Conservation (phyloP, 371 early-diverging fungal genomes). For the Mortierella sp. region DNA sequence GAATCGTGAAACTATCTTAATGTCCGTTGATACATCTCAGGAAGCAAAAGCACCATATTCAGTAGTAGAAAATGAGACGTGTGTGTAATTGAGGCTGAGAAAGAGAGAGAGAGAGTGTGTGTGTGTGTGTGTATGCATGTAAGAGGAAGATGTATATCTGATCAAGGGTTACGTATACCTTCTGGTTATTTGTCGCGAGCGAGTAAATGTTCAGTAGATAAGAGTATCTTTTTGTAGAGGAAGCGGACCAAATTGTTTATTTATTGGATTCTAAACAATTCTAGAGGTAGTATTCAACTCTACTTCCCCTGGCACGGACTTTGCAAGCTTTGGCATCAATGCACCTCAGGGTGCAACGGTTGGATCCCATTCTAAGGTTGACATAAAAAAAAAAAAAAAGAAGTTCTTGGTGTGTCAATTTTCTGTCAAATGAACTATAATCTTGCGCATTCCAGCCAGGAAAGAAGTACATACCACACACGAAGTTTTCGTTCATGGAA, state of each 20-base stretch:
- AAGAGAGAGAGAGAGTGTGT: neutral
- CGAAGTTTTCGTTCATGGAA: conserved; percentile 57
- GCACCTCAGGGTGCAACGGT: conserved; percentile 21
- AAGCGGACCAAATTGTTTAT: neutral
- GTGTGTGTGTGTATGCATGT: neutral
- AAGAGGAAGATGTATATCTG: neutral
- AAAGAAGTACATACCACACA: conserved; percentile 24
- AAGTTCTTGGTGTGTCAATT: neutral
- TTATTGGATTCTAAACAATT: neutral
- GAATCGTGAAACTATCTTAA: neutral
- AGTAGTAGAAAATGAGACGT: too few species aligned
- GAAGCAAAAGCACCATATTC: neutral
- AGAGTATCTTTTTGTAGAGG: too few species aligned
- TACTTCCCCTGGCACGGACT: too few species aligned
- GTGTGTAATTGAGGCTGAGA: too few species aligned
- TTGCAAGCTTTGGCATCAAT: neutral
- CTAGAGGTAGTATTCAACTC: neutral
- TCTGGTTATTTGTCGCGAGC: too few species aligned
- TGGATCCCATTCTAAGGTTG: conserved; percentile 25
- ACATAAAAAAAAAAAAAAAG: neutral
- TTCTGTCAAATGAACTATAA: neutral
- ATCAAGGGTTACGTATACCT: too few species aligned
- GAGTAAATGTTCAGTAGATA: too few species aligned
- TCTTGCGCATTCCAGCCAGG: neutral
- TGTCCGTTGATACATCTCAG: neutral